phyloP scores from a whole-genome alignment of 768 basidiomycete species.

The Serendipita indica region DNA sequence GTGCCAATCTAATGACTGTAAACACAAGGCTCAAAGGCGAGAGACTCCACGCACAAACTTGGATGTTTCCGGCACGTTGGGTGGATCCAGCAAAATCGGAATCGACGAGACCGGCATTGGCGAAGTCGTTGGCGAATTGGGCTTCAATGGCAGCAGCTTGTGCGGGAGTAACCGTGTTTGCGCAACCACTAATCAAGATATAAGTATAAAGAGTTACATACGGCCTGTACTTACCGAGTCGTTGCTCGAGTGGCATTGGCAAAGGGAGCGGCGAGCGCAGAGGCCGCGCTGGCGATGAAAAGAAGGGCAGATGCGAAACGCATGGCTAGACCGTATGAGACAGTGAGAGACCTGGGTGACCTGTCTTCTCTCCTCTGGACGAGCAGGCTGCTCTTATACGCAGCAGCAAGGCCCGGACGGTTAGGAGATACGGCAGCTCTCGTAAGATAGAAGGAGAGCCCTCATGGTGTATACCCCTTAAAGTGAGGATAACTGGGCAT shows the following conservation, averaged over 20 bases:
- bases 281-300: background rate
- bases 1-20: background rate
- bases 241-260: background rate
- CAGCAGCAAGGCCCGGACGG: too few species aligned
- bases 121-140: background rate
- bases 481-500: too few species aligned
- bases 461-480: too few species aligned
- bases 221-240: background rate
- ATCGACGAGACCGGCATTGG: background rate
- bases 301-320: background rate
- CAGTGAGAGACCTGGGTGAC: background rate
- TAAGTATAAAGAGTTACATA: too few species aligned
- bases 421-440: too few species aligned
- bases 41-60: background rate
- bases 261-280: conserved; percentile 3
- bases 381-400: too few species aligned
- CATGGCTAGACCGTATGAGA: background rate
- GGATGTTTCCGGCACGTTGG: background rate
- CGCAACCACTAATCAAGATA: conserved; percentile 1
- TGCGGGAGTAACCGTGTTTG: background rate
- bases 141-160: background rate
- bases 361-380: too few species aligned
- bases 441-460: too few species aligned
- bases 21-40: background rate
- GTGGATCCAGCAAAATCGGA: background rate